Conservation (phyloP, 2,329 filamentous ascomycete species). For the Aspergillus calidoustus region DNA sequence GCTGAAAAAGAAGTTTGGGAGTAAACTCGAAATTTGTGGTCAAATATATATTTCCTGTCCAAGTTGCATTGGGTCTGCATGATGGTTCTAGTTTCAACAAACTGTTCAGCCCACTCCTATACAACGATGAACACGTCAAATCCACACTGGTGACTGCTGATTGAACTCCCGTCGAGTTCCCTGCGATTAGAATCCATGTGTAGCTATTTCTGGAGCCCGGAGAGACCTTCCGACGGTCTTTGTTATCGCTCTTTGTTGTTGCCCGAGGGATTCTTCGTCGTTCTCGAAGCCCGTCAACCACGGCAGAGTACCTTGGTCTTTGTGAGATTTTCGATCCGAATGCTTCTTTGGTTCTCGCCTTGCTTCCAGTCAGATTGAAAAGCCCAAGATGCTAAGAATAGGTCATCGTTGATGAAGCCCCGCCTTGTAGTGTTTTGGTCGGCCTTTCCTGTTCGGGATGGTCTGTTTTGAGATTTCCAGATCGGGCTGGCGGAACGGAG, state of each 20-base stretch:
- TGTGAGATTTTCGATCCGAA: background rate
- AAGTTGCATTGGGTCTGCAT: no score
- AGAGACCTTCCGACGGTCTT: background rate
- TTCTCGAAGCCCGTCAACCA: background rate
- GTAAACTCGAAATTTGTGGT: no score
- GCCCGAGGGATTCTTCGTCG: conserved; percentile 3
- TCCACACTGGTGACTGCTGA: no score
- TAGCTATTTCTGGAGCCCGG: background rate
- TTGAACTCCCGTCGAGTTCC: no score
- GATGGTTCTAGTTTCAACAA: no score
- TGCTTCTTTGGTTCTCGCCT: background rate
- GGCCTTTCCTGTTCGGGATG: conserved; percentile 24
- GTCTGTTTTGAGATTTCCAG: conserved; percentile 41
- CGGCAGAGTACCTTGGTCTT: background rate
- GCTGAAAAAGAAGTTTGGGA: no score
- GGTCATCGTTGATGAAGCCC: conserved; percentile 6
- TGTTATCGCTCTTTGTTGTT: conserved; percentile 11
- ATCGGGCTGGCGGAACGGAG: conserved; percentile 24
- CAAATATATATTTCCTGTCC: background rate
- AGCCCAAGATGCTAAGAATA: conserved; percentile 17
- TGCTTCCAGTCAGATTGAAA: background rate
- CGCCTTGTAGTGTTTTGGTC: conserved; percentile 27
- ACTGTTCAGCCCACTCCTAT: no score
- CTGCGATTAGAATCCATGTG: background rate
- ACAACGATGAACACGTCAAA: no score